These are phyloP conservation scores for Leccinum aurantiacum DNA, from an alignment of 768 basidiomycete genomes.

Conservation along the genomic window DNA sequence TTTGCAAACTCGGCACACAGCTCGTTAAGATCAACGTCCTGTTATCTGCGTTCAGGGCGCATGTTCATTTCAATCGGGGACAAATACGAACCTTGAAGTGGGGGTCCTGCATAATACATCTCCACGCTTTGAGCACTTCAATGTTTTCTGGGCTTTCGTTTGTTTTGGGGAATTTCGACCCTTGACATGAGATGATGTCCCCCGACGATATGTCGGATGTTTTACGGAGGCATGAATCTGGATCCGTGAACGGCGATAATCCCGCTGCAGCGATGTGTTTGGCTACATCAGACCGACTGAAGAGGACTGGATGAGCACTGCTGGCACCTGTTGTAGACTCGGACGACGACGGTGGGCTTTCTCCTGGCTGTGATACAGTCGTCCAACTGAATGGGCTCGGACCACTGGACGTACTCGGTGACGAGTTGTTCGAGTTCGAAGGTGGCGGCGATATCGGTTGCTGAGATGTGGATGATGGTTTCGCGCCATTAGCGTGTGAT, in stretches of 20 bases:
- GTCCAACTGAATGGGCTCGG: constrained; percentile 32
- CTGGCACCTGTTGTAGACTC: constrained; percentile 28
- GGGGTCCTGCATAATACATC: constrained; percentile 70
- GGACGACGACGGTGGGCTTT: constrained; percentile 41
- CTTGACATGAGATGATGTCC: constrained; percentile 63
- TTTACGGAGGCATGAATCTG: constrained; percentile 37
- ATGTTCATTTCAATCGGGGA: not conserved
- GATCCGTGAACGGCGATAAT: constrained; percentile 54
- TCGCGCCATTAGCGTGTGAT: constrained; percentile 38
- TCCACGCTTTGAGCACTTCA: constrained; percentile 78
- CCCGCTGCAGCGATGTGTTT: constrained; percentile 54
- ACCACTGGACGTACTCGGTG: constrained; percentile 25
- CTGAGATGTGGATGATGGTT: constrained; percentile 16
- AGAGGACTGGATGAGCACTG: constrained; percentile 21
- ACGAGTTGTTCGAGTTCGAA: constrained; percentile 25
- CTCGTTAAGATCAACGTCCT: constrained; percentile 79
- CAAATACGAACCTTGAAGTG: constrained; percentile 63
- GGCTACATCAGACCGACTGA: constrained; percentile 51
- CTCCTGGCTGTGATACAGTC: constrained; percentile 23
- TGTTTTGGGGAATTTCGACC: constrained; percentile 67
- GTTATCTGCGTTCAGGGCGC: not conserved
- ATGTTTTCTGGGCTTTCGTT: constrained; percentile 70
- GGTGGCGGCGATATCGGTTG: constrained; percentile 16
- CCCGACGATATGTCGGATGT: constrained; percentile 44
- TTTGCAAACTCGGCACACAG: constrained; percentile 76